Evolutionary conservation across 1,284 basidiomycete species (phyloP).

Genomic region (Irpex sp.): DNA sequence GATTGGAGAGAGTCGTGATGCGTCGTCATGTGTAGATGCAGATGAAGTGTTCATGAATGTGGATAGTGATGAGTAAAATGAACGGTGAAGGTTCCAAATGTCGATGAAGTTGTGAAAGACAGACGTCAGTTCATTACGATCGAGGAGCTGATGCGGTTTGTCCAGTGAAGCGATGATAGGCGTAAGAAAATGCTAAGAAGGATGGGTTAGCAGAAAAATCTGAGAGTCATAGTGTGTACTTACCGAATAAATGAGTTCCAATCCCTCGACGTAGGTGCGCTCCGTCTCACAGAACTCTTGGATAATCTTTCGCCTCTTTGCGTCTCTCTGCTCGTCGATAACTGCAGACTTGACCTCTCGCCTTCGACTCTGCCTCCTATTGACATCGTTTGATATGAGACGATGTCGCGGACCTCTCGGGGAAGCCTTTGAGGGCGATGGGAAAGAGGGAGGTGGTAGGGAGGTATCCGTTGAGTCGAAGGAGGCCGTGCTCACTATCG

Average conservation of each 20-base stretch:
- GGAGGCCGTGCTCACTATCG: constrained; percentile 63
- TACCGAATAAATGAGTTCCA: constrained; percentile 80
- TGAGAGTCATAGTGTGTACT: constrained; percentile 21
- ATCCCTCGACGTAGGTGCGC: constrained; percentile 71
- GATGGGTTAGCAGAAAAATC: neutral
- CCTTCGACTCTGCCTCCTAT: constrained; percentile 22
- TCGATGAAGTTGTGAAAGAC: constrained; percentile 91
- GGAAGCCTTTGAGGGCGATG: constrained; percentile 21
- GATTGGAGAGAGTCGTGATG: constrained; percentile 39
- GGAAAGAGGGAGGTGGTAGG: constrained; percentile 12
- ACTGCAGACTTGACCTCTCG: constrained; percentile 25
- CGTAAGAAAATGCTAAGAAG: constrained; percentile 66
- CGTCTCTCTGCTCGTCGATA: constrained; percentile 31
- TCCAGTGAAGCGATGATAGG: constrained; percentile 73
- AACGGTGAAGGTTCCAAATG: constrained; percentile 85
- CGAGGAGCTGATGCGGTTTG: constrained; percentile 61
- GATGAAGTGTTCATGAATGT: constrained; percentile 36
- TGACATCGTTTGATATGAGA: constrained; percentile 28
- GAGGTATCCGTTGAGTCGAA: constrained; percentile 46
- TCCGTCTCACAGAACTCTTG: constrained; percentile 81
- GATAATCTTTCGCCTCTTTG: constrained; percentile 49
- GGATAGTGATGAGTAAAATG: constrained; percentile 66
- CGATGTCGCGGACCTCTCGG: constrained; percentile 17
- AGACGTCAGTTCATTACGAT: constrained; percentile 64
- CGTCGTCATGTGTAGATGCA: constrained; percentile 14